These are phyloP conservation scores for Ceratocystis papillata DNA, from an alignment of 2,329 filamentous ascomycete species.

Conservation along the genomic window DNA sequence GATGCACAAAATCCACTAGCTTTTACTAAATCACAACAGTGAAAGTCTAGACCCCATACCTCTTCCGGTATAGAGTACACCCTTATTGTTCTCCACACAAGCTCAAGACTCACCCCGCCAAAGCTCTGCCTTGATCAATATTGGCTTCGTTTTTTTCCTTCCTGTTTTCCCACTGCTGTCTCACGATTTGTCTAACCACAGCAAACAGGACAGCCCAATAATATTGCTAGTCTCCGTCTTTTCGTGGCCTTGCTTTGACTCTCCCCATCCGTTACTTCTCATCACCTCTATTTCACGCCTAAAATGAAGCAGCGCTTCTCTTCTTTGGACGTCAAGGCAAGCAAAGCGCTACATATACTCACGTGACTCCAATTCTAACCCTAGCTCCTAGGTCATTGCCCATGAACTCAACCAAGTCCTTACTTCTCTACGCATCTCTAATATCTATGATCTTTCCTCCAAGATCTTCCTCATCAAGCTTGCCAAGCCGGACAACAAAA, in stretches of 20 bases:
- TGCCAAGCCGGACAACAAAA: constrained; percentile 75
- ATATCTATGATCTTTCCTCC: constrained; percentile 91
- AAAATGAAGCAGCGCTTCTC: constrained; percentile 71
- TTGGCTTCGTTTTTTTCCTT: background rate
- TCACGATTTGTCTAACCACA: background rate
- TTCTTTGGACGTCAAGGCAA: constrained; percentile 64
- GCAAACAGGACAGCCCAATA: too few species aligned
- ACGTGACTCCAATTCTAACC: constrained; percentile 13
- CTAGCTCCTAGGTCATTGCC: constrained; percentile 61
- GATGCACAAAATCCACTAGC: too few species aligned
- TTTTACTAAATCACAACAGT: background rate
- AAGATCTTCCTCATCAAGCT: constrained; percentile 95
- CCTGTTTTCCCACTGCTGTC: background rate
- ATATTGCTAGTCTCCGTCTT: background rate
- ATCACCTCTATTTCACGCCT: constrained; percentile 7
- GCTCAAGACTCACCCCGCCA: constrained; percentile 3
- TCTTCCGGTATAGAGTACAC: background rate
- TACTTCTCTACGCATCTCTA: constrained; percentile 69
- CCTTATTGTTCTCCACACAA: background rate
- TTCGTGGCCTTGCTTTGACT: background rate
- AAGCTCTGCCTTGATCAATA: background rate
- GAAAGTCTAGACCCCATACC: too few species aligned
- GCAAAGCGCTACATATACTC: background rate
- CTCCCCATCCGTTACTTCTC: background rate
- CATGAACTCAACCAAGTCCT: constrained; percentile 77